Percentiles rank a stretch among this genome's conserved stretches.
Evolutionary conservation across 169 alveolate genomes (phyloP).

Genomic region (Eimeria brunetti): DNA sequence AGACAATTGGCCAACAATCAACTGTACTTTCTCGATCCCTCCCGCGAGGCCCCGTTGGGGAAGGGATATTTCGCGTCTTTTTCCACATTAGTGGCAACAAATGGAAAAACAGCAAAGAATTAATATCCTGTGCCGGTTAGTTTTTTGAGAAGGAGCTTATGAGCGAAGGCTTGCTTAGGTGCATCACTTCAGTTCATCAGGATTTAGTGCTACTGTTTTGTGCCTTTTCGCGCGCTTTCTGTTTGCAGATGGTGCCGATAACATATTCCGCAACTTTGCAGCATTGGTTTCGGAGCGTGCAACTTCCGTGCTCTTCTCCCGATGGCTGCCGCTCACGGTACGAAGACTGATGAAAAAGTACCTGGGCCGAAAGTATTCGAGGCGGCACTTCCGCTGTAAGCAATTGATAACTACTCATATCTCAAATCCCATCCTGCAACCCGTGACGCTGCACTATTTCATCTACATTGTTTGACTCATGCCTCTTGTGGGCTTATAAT

Average conservation of each 20-base stretch:
- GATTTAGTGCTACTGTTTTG: neutral
- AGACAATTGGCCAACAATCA: slow-evolving; percentile 6
- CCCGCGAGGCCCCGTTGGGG: slow-evolving; percentile 17
- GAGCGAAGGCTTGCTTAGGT: neutral
- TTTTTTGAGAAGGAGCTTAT: neutral
- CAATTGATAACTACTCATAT: neutral
- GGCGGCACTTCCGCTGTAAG: slow-evolving; percentile 53
- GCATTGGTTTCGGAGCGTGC: neutral
- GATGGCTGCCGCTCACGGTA: slow-evolving; percentile 47
- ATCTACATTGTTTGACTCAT: neutral
- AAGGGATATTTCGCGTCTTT: slow-evolving; percentile 33
- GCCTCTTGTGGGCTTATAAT: neutral
- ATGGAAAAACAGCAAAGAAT: slow-evolving; percentile 45
- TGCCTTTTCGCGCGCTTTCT: neutral
- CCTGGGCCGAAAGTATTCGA: slow-evolving; percentile 44
- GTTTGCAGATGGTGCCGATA: slow-evolving; percentile 48
- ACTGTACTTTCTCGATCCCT: neutral
- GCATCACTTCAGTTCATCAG: neutral
- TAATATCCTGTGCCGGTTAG: slow-evolving; percentile 14
- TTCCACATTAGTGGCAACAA: slow-evolving; percentile 29
- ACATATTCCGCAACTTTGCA: slow-evolving; percentile 7
- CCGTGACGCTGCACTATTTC: neutral
- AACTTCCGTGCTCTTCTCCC: slow-evolving; percentile 53
- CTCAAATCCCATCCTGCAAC: neutral
- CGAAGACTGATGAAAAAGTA: slow-evolving; percentile 10